phyloP scores from a whole-genome alignment of 345 rosid genomes.

The Syzygium oleosum region DNA sequence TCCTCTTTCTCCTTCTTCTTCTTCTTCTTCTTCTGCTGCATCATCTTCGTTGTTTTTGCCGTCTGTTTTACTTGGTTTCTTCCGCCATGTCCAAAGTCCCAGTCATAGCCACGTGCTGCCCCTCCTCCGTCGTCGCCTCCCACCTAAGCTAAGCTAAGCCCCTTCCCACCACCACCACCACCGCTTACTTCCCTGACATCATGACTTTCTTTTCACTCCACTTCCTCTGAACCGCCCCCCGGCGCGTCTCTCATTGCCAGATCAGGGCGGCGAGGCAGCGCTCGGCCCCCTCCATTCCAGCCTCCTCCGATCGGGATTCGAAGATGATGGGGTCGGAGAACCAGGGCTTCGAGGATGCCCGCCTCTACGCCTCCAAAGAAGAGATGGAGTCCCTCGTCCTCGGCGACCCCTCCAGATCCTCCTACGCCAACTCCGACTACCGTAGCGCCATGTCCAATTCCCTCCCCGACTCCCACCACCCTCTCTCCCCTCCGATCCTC shows the following conservation, averaged over 20 bases:
- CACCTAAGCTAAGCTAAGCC: background rate
- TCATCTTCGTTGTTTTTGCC: background rate
- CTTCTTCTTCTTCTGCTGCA: background rate
- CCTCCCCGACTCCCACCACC: constrained; percentile 42
- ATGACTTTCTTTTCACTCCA: background rate
- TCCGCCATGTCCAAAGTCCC: background rate
- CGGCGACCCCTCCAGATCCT: constrained; percentile 19
- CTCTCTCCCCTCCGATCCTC: constrained; percentile 35
- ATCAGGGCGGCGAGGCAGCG: background rate
- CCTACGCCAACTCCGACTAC: constrained; percentile 29
- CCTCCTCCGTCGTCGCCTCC: background rate
- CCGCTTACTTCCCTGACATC: background rate
- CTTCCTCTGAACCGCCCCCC: background rate
- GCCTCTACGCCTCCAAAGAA: constrained; percentile 42
- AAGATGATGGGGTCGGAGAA: constrained; percentile 91
- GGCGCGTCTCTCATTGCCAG: background rate
- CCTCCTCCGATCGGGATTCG: background rate
- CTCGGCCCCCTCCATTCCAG: background rate
- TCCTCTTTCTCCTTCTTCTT: too few relatives aligned
- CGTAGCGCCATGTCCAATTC: constrained; percentile 57
- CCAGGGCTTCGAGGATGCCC: constrained; percentile 45
- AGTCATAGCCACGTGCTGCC: background rate
- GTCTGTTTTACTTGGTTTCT: background rate
- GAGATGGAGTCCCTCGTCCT: constrained; percentile 71
- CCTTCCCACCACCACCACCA: too few relatives aligned